A percentile compares a stretch with the other conserved stretches of the same genome.
These are phyloP conservation scores for Malassezia restricta DNA, from an alignment of 1,284 basidiomycete species.

Conservation along the genomic window DNA sequence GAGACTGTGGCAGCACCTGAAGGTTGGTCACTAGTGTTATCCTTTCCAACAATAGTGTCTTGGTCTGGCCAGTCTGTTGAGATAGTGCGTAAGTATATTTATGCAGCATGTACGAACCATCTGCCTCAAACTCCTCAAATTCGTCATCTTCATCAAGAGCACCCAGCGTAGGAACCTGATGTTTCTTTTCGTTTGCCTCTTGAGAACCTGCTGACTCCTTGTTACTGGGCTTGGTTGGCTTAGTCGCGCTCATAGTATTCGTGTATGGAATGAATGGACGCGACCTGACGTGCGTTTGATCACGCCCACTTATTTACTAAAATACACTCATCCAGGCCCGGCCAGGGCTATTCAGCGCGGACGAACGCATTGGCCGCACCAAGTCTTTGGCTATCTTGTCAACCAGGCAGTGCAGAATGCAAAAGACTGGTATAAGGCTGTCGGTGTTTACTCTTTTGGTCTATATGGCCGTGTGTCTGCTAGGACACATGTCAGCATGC, in stretches of 20 bases:
- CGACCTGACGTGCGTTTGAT: too few species aligned
- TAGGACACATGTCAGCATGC: neutral
- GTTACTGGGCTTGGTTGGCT: neutral
- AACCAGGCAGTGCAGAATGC: neutral
- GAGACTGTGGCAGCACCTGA: conserved; percentile 4
- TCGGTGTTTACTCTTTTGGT: neutral
- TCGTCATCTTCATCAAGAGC: conserved; percentile 45
- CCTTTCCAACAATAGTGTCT: conserved; percentile 54
- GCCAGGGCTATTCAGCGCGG: too few species aligned
- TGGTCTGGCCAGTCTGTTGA: conserved; percentile 1
- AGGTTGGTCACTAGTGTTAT: neutral
- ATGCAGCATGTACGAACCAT: conserved; percentile 22
- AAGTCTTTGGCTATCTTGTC: too few species aligned
- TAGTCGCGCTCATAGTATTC: neutral
- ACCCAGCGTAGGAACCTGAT: conserved; percentile 30
- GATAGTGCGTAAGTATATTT: neutral
- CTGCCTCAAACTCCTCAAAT: conserved; percentile 44
- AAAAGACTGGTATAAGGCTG: neutral
- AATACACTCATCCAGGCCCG: too few species aligned
- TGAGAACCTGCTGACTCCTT: neutral
- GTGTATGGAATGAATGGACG: neutral
- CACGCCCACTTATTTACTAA: too few species aligned
- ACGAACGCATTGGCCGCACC: too few species aligned
- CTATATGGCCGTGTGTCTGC: neutral
- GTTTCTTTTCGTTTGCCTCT: neutral